Percentiles rank a stretch among this genome's conserved stretches.
These are phyloP conservation scores for Nitzschia sp. DNA, from an alignment of 108 stramenopile genomes.

Conservation along the genomic window DNA sequence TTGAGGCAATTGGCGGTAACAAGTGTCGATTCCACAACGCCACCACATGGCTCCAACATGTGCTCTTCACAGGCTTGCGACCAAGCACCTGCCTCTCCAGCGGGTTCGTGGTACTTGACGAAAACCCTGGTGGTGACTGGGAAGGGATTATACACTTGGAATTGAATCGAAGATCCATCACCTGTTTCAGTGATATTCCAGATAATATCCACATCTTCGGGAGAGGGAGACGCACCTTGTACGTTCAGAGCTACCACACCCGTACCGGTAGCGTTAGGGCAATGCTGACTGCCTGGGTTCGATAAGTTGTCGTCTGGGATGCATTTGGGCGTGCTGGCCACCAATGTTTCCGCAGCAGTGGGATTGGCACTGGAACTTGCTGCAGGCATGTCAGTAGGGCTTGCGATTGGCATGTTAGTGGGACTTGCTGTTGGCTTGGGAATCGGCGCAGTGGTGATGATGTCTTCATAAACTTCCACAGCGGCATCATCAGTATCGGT, in stretches of 20 bases:
- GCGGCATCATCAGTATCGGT: not conserved
- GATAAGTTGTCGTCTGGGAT: not conserved
- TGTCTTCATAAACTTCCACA: not conserved
- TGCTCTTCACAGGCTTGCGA: not conserved
- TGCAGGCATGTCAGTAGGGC: no score
- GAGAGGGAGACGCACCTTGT: not conserved
- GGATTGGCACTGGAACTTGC: no score
- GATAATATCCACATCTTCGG: not conserved
- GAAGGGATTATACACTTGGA: not conserved
- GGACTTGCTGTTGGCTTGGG: not conserved
- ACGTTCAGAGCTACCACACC: not conserved
- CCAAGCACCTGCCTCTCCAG: not conserved
- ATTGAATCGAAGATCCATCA: not conserved
- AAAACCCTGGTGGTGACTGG: not conserved
- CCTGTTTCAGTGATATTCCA: not conserved
- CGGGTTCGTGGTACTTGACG: not conserved
- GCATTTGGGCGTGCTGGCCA: no score
- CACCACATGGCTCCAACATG: not conserved
- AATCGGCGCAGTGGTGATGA: not conserved
- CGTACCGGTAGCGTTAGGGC: not conserved
- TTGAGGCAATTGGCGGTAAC: not conserved
- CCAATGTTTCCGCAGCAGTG: no score
- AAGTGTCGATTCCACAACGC: not conserved
- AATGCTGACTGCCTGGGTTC: not conserved
- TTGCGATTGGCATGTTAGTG: not conserved